Percentiles rank a stretch among this genome's conserved stretches.
These are phyloP conservation scores for Hyphodiscus sp. DNA, from an alignment of 2,329 filamentous ascomycete species.

Conservation along the genomic window DNA sequence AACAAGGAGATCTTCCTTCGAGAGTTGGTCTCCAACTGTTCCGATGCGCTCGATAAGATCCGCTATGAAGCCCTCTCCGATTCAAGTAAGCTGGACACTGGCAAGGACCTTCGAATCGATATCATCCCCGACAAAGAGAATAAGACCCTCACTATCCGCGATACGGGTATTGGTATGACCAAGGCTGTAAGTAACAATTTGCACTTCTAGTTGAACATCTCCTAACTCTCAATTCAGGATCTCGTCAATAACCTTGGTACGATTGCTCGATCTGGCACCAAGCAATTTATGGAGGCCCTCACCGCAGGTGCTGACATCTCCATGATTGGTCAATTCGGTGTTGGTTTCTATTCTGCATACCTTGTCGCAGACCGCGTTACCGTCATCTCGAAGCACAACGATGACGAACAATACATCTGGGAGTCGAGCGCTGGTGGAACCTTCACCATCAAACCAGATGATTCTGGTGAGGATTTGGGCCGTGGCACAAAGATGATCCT, in stretches of 20 bases:
- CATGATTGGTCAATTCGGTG: constrained; percentile 99
- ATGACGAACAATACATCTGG: constrained; percentile 99
- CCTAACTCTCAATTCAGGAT: constrained; percentile 55
- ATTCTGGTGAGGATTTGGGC: constrained; percentile 82
- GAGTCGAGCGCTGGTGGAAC: constrained; percentile 96
- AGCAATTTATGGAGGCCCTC: constrained; percentile 99
- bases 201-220: constrained; percentile 3
- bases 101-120: constrained; percentile 98
- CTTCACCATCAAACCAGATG: constrained; percentile 88
- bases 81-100: constrained; percentile 90
- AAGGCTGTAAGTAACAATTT: constrained; percentile 73
- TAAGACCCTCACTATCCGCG: constrained; percentile 95
- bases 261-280: constrained; percentile 97
- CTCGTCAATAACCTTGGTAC: constrained; percentile 99
- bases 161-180: constrained; percentile 99
- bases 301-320: constrained; percentile 98
- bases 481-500: constrained; percentile 98
- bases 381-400: constrained; percentile 97
- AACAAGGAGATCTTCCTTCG: constrained; percentile 99
- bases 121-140: constrained; percentile 96
- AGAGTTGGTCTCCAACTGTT: constrained; percentile 97
- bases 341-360: constrained; percentile 99
- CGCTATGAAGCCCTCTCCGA: constrained; percentile 97
- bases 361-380: constrained; percentile 95
- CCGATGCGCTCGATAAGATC: constrained; percentile 99